Evolutionary conservation across 805 yeast species (phyloP).

Genomic region (Yamadazyma takamatsuzukensis): DNA sequence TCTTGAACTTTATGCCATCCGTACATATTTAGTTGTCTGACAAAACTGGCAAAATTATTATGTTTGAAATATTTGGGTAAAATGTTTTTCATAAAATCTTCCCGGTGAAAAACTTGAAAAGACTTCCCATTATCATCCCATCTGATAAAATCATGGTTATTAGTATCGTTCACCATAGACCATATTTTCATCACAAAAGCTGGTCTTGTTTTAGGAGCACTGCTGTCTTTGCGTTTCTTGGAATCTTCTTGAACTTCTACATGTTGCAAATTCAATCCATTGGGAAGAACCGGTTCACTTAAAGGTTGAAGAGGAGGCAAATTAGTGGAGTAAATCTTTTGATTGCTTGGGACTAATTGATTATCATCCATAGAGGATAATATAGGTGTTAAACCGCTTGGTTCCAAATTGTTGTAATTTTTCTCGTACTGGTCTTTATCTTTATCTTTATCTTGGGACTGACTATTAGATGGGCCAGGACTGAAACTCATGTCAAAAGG

Average conservation of each 20-base stretch:
- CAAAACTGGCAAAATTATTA: constrained; percentile 91
- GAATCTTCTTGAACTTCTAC: not conserved
- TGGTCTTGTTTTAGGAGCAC: constrained; percentile 59
- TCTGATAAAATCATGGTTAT: constrained; percentile 64
- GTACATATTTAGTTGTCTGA: constrained; percentile 94
- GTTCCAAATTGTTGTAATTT: constrained; percentile 1
- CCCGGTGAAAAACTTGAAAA: constrained; percentile 81
- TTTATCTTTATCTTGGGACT: not conserved
- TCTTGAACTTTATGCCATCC: constrained; percentile 99
- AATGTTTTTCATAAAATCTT: constrained; percentile 75
- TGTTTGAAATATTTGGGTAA: constrained; percentile 93
- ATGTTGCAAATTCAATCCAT: constrained; percentile 12
- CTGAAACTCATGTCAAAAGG: constrained; percentile 9
- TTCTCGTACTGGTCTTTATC: not conserved
- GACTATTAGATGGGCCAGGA: not conserved
- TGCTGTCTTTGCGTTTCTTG: constrained; percentile 29
- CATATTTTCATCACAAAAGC: constrained; percentile 92
- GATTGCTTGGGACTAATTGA: constrained; percentile 11
- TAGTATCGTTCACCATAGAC: constrained; percentile 88
- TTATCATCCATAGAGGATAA: constrained; percentile 7
- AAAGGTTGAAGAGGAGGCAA: constrained; percentile 29
- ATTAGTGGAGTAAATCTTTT: constrained; percentile 6
- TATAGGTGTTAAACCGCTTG: constrained; percentile 11
- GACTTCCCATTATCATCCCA: constrained; percentile 88
- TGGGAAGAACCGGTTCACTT: constrained; percentile 27